Base-by-base conservation (phyloP, 768 basidiomycete genomes). In the Amylocystis lapponica region DNA sequence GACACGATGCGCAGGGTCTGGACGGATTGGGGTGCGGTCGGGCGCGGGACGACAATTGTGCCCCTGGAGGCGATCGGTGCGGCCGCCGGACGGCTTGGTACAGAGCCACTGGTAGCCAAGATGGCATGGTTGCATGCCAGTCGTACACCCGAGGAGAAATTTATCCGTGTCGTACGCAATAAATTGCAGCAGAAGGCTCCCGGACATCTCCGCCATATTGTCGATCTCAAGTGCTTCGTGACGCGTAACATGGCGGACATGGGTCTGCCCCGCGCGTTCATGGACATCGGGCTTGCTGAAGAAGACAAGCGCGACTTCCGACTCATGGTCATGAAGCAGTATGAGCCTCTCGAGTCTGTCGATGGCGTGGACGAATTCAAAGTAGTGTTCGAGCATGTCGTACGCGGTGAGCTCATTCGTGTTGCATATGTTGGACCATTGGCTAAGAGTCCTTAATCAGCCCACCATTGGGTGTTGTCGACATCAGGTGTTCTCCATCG, bases 371-470 rank as follows among this genome's bases (percentile, higher is more conserved):
- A 55, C 13, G 56, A 60, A 25, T 63, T 67, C 49, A 51, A 58
- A 39, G 35, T 49, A 3, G 43, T 56, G 4, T 65, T 57, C 27
- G 37, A 61, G 10, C 59, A 67, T 21, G 55, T 61, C 31, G 47
- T 67, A 2, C 52, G 61, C 55, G 63, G 64, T 65, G 33, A 34
- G 63, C 52, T n/a, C n/a, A n/a, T n/a, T n/a, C n/a, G n/a, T n/a
- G n/a, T n/a, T n/a, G n/a, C n/a, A n/a, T n/a, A n/a, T n/a, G n/a
- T n/a, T n/a, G n/a, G n/a, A n/a, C n/a, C n/a, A n/a, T n/a, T n/a
- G n/a, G n/a, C n/a, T n/a, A n/a, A n/a, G n/a, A n/a, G n/a, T n/a
- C n/a, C n/a, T n/a, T n/a, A n/a, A n/a, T n/a, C 33, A 61, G 63
- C 56, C 32, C 61, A 63, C 37, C 49, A 57, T 38, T 50, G 50